phyloP scores from a whole-genome alignment of 2,329 filamentous ascomycete species.

The Coleophoma cylindrospora region DNA sequence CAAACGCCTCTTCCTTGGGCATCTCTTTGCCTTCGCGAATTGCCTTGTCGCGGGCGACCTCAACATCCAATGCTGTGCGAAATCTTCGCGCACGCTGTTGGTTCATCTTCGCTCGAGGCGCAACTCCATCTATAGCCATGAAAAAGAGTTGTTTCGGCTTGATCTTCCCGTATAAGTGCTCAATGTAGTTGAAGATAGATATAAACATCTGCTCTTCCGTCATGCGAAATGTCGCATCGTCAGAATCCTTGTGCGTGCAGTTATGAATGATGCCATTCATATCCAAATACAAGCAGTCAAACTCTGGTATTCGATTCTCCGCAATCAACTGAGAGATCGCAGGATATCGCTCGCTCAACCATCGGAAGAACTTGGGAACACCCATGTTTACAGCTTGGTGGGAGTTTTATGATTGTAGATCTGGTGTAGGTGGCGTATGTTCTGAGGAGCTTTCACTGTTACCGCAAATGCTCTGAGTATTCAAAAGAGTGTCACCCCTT shows the following conservation, averaged over 20 bases:
- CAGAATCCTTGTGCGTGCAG: conserved; percentile 95
- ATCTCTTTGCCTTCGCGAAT: conserved; percentile 84
- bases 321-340: conserved; percentile 97
- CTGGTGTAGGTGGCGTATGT: too few species aligned
- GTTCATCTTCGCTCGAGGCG: conserved; percentile 98
- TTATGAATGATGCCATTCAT: conserved; percentile 99
- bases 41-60: conserved; percentile 87
- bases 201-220: conserved; percentile 99
- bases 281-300: conserved; percentile 93
- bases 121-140: conserved; percentile 98
- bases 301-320: conserved; percentile 98
- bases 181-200: conserved; percentile 99
- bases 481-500: not conserved
- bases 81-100: conserved; percentile 95
- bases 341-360: conserved; percentile 98
- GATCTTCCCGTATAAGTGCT: conserved; percentile 97
- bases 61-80: conserved; percentile 85
- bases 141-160: conserved; percentile 98
- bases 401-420: conserved; percentile 3
- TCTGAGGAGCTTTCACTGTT: conserved; percentile 14
- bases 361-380: conserved; percentile 59
- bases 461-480: conserved; percentile 12
- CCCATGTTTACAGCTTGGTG: conserved; percentile 27
- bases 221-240: conserved; percentile 86
- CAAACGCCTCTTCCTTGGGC: conserved; percentile 92